Base-by-base conservation (phyloP, 306 rosid genomes). In the Lupinus albus region DNA sequence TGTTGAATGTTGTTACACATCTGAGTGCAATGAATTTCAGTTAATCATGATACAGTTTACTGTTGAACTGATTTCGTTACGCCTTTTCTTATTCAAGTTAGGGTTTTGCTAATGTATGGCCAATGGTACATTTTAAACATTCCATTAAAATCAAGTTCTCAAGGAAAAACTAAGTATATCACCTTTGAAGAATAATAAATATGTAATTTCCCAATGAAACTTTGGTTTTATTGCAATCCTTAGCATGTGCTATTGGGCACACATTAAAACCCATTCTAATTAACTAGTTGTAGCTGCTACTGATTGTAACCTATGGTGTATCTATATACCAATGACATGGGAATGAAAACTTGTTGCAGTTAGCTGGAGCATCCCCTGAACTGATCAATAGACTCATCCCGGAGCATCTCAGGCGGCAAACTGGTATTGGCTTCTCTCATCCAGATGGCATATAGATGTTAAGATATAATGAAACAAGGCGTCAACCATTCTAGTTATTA, bases 351-450 rank as follows among this genome's bases (percentile, higher is more conserved):
- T 25, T 44, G 13, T 42, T 81, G 74, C 88, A 92, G 98, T 63
- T 89, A 57, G 73, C 74, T n/a, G 96, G 88, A 77, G 93, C 81
- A 13, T 78, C 89, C 39, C 84, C 88, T 0, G 98, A 92, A 53
- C 76, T 89, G 82, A 83, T 92, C 74, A 76, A 72, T 53, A 84
- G 82, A 83, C 93, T 92, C 58, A 84, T 87, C 78, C 98, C 98
- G 8, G 98, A 89, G 80, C 91, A 92, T 25, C 62, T 83, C 12
- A 83, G 96, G 83, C 84, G 88, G 84, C 93, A 81, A 76, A 36
- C 49, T 14, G 86, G 86, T 61, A 78, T 79, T 5, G 69, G 83
- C 72, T 77, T 86, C 55, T 78, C 84, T 4, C 83, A 72, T 65
- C 82, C 91, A 33, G 78, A 70, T 52, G 83, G 89, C 64, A 81